phyloP scores from a whole-genome alignment of 148 eudicot genomes.

The Bassia scoparia region DNA sequence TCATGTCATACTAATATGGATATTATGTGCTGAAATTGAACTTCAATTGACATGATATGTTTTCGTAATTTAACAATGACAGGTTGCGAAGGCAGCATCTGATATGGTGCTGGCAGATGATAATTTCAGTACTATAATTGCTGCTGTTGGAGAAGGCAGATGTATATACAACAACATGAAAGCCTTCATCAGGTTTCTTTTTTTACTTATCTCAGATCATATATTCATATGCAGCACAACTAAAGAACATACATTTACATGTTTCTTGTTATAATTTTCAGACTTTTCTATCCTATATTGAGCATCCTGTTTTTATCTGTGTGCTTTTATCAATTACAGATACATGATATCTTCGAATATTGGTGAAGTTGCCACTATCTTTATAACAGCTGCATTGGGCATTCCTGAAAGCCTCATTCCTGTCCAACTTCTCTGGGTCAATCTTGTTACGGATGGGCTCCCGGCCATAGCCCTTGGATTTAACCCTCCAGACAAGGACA shows the following conservation, averaged over 20 bases:
- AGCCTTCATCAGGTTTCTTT: too few relatives aligned
- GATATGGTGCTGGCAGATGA: constrained; percentile 78
- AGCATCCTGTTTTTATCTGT: too few relatives aligned
- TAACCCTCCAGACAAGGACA: constrained; percentile 85
- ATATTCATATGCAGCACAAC: too few relatives aligned
- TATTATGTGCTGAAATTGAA: too few relatives aligned
- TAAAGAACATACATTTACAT: too few relatives aligned
- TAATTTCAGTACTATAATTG: constrained; percentile 63
- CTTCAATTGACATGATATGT: too few relatives aligned
- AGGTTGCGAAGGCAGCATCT: constrained; percentile 80
- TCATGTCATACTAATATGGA: too few relatives aligned
- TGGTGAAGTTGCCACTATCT: constrained; percentile 71
- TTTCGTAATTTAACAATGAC: constrained; percentile 13
- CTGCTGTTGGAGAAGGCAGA: constrained; percentile 82
- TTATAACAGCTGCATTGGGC: constrained; percentile 78
- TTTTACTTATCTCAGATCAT: too few relatives aligned
- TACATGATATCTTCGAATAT: constrained; percentile 78
- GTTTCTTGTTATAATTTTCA: too few relatives aligned
- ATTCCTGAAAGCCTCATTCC: constrained; percentile 89
- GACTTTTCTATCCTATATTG: too few relatives aligned
- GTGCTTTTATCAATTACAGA: too few relatives aligned
- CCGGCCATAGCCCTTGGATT: constrained; percentile 93
- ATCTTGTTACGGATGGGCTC: constrained; percentile 89
- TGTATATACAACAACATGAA: too few relatives aligned
- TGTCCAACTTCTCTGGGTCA: constrained; percentile 95